Evolutionary conservation across 257 asterid genomes (phyloP).

Genomic region (Capsicum baccatum): DNA sequence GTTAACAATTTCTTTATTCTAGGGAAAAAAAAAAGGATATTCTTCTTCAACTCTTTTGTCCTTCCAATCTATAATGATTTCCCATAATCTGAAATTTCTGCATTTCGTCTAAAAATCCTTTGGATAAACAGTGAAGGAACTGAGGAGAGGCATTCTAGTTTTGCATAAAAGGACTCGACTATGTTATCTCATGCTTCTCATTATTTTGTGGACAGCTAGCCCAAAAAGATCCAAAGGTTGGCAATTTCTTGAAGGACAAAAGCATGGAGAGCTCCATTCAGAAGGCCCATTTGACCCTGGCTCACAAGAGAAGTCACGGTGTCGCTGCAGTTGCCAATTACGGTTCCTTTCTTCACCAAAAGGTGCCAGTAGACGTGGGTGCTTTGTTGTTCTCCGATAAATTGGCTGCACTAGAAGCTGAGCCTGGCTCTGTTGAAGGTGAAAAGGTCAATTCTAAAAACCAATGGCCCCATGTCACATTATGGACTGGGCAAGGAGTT

Average conservation of each 20-base stretch:
- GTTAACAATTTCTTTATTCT: not conserved
- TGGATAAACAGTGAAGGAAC: not conserved
- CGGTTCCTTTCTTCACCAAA: slow-evolving; percentile 60
- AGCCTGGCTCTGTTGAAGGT: slow-evolving; percentile 70
- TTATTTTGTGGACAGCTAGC: slow-evolving; percentile 52
- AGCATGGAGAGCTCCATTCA: slow-evolving; percentile 58
- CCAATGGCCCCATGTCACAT: slow-evolving; percentile 86
- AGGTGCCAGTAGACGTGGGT: slow-evolving; percentile 59
- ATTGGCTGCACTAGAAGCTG: slow-evolving; percentile 81
- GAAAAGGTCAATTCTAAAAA: slow-evolving; percentile 73
- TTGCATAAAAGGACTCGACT: not conserved
- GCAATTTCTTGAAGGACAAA: slow-evolving; percentile 55
- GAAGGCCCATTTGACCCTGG: slow-evolving; percentile 84
- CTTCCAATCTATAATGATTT: not conserved
- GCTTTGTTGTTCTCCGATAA: slow-evolving; percentile 70
- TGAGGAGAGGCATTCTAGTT: not conserved
- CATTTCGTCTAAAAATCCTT: not conserved
- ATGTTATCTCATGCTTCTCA: not conserved
- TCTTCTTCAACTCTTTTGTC: not conserved
- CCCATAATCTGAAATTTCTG: not conserved
- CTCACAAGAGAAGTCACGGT: slow-evolving; percentile 92
- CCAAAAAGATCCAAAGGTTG: slow-evolving; percentile 58
- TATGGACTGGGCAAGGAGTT: slow-evolving; percentile 80
- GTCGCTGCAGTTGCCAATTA: slow-evolving; percentile 76
- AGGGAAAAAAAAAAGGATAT: not conserved